Conservation (phyloP, 2,329 filamentous ascomycete genomes). For the Kalmusia sp. region DNA sequence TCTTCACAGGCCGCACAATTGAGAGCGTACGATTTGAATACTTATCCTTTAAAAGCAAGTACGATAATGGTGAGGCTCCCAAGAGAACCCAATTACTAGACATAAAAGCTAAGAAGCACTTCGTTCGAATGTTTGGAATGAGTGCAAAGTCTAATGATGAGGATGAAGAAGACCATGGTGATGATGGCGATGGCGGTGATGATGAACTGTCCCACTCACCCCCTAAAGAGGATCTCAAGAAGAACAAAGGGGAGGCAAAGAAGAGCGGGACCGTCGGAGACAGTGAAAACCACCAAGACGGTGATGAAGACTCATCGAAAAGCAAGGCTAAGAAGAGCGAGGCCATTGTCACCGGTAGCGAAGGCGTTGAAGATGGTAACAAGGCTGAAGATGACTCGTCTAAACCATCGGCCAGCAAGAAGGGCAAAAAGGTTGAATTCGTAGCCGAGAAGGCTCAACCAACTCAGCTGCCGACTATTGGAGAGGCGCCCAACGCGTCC, state of each 20-base stretch:
- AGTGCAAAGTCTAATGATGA: no score
- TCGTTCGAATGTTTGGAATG: no score
- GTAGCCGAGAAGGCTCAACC: not conserved
- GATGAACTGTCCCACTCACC: no score
- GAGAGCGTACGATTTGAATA: slow-evolving; percentile 4
- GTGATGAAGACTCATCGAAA: no score
- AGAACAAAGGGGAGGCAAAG: not conserved
- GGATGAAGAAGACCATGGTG: no score
- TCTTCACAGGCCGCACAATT: not conserved
- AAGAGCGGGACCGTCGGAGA: not conserved
- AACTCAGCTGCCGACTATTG: no score
- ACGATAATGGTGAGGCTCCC: not conserved
- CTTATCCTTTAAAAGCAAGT: not conserved
- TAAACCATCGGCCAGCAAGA: not conserved
- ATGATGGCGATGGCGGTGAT: no score
- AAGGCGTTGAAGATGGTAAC: no score
- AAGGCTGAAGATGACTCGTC: not conserved
- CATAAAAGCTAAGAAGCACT: not conserved
- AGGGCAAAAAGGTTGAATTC: not conserved
- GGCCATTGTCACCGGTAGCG: no score
- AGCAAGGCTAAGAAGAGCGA: not conserved
- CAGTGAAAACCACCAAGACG: no score
- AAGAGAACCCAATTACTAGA: not conserved
- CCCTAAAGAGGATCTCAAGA: no score
- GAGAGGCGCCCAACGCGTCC: no score